Evolutionary conservation across 2,329 filamentous ascomycete genomes (phyloP).

Genomic region (Fusarium circinatum): DNA sequence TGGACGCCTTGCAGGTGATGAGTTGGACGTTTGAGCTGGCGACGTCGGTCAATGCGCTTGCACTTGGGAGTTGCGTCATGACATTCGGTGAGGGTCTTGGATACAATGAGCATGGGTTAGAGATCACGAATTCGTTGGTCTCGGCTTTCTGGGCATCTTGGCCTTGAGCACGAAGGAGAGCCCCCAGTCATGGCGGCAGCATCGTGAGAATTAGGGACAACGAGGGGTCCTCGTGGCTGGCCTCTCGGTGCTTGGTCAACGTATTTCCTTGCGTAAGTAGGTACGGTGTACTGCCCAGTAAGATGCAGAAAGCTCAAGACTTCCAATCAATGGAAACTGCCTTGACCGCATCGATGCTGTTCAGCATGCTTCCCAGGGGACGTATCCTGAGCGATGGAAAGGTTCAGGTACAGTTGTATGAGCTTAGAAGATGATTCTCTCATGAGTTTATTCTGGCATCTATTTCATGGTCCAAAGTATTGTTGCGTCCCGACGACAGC

Average conservation of each 20-base stretch:
- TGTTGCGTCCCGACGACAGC: background rate
- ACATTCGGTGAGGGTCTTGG: background rate
- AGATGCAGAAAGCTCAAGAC: no score
- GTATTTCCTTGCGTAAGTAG: background rate
- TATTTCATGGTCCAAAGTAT: background rate
- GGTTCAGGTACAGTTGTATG: fast-evolving
- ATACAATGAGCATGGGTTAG: no score
- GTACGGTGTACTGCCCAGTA: no score
- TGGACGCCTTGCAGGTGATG: background rate
- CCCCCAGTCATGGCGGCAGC: background rate
- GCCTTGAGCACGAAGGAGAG: background rate
- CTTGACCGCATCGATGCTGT: background rate
- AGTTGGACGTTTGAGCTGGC: background rate
- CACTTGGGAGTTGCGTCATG: background rate
- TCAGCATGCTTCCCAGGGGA: background rate
- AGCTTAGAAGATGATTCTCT: no score
- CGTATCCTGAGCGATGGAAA: background rate
- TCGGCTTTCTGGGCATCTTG: background rate
- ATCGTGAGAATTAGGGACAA: background rate
- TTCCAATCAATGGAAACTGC: background rate
- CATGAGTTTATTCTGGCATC: background rate
- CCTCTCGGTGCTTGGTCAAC: background rate
- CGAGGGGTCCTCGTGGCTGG: background rate
- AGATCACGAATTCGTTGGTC: background rate
- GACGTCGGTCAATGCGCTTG: constrained; percentile 1